Evolutionary conservation across 2,329 filamentous ascomycete genomes (phyloP).

Genomic region (Neospermospora avenae): DNA sequence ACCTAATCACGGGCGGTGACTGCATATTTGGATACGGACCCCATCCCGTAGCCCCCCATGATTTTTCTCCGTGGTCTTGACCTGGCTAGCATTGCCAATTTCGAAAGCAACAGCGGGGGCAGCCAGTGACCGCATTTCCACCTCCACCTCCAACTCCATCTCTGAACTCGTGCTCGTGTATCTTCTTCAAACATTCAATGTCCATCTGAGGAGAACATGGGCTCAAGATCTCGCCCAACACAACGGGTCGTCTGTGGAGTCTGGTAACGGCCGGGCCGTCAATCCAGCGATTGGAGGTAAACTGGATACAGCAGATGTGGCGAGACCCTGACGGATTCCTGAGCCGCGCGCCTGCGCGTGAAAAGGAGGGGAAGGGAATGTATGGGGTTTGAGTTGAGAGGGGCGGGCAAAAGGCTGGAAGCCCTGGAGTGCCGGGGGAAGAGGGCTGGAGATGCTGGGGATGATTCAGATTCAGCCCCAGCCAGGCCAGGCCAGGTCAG

Average conservation of each 20-base stretch:
- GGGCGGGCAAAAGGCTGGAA: not conserved
- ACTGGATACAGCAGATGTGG: not conserved
- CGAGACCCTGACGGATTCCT: slow-evolving; percentile 1
- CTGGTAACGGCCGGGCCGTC: slow-evolving; percentile 10
- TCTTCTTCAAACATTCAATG: not conserved
- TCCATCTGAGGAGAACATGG: not conserved
- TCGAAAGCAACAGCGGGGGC: not conserved
- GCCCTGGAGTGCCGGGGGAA: not conserved
- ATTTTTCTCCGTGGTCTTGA: not conserved
- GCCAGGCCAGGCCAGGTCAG: not conserved
- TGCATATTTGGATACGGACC: not conserved
- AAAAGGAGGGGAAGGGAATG: not conserved
- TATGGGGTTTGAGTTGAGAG: not conserved
- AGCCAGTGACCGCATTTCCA: not conserved
- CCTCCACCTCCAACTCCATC: not conserved
- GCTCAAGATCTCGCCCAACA: not conserved
- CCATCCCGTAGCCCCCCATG: not conserved
- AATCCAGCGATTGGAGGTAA: slow-evolving; percentile 3
- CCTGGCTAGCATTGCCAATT: not conserved
- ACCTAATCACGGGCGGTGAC: not conserved
- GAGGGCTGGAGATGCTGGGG: not conserved
- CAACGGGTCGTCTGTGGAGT: slow-evolving; percentile 1
- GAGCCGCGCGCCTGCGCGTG: slow-evolving; percentile 17
- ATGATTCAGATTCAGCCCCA: not conserved
- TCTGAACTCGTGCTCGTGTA: not conserved